Evolutionary conservation across 2,329 filamentous ascomycete genomes (phyloP).

Genomic region (Nectriaceae sp.): DNA sequence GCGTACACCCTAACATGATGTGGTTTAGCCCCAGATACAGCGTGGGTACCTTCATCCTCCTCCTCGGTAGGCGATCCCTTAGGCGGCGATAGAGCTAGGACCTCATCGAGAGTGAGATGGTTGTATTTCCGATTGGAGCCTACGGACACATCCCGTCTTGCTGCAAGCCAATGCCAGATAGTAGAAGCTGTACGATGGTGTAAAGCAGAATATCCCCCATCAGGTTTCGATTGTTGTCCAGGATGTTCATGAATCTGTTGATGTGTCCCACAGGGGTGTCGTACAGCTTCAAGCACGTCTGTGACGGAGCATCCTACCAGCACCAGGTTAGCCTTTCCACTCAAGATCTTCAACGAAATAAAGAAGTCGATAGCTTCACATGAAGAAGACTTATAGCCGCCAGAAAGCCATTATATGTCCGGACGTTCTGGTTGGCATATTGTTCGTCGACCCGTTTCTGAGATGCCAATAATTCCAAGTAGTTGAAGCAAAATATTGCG

Average conservation of each 20-base stretch:
- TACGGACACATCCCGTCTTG: constrained; percentile 38
- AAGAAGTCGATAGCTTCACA: too few relatives aligned
- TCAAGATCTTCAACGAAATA: too few relatives aligned
- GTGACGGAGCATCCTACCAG: constrained; percentile 35
- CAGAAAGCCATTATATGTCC: too few relatives aligned
- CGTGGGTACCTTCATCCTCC: constrained; percentile 7
- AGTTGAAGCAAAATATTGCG: background rate
- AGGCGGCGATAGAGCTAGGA: constrained; percentile 25
- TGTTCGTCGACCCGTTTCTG: too few relatives aligned
- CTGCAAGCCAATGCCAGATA: constrained; percentile 40
- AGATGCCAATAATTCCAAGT: too few relatives aligned
- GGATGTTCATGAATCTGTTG: constrained; percentile 10
- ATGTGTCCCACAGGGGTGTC: constrained; percentile 22
- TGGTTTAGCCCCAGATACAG: background rate
- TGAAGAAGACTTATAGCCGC: too few relatives aligned
- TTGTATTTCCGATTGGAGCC: constrained; percentile 35
- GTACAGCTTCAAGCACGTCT: constrained; percentile 36
- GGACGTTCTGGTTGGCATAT: too few relatives aligned
- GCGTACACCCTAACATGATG: constrained; percentile 43
- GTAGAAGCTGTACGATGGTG: constrained; percentile 31
- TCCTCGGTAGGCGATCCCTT: background rate
- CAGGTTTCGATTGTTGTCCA: constrained; percentile 7
- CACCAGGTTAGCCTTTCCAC: too few relatives aligned
- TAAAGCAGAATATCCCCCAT: constrained; percentile 12
- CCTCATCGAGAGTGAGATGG: constrained; percentile 40